Base-by-base conservation (phyloP, 805 yeast genomes). In the Barnettozyma salicaria region DNA sequence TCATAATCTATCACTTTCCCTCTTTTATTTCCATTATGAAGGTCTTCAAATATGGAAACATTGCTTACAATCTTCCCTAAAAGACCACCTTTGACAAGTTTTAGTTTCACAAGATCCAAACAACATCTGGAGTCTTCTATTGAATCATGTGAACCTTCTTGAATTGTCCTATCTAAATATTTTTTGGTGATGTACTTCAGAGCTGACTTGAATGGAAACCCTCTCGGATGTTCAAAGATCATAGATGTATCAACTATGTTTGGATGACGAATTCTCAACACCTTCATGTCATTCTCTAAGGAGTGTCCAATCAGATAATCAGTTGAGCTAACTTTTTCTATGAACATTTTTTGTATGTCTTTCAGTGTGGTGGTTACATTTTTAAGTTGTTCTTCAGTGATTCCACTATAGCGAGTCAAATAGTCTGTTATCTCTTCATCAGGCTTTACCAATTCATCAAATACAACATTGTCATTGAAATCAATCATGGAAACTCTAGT, bases 221-320 rank as follows among this genome's bases (percentile, higher is more conserved):
- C 97, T 23, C 83, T 68, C n/a, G 75, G 72, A 55, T 88, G 96
- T 37, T 87, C 87, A 59, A 65, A 83, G 9, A 80, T 63, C 1
- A 83, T 48, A 0, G 96, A 68, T 0, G 97, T 90, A 59, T 90
- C 98, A 11, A 90, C 74, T 19, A 89, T 68, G 12, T 61, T 65
- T 2, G 84, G 80, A 55, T 90, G 97, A 32, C 78, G 68, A 12
- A 92, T 49, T 47, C 72, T 70, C 53, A 92, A 59, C 3, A 78
- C 95, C 9, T 70, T 65, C 33, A 90, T 64, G 58, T 90, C 98
- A 17, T 81, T 78, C 44, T 89, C 90, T 21, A 90, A 63, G 0
- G 97, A 90, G 56, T 90, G 98, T 2, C 98, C 97, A 36, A 90
- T 72, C 17, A 90, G 53, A 11, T 79, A 67, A 54, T 88, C 97